phyloP scores from a whole-genome alignment of 2,329 filamentous ascomycete genomes.

The Epichloe uncinata region DNA sequence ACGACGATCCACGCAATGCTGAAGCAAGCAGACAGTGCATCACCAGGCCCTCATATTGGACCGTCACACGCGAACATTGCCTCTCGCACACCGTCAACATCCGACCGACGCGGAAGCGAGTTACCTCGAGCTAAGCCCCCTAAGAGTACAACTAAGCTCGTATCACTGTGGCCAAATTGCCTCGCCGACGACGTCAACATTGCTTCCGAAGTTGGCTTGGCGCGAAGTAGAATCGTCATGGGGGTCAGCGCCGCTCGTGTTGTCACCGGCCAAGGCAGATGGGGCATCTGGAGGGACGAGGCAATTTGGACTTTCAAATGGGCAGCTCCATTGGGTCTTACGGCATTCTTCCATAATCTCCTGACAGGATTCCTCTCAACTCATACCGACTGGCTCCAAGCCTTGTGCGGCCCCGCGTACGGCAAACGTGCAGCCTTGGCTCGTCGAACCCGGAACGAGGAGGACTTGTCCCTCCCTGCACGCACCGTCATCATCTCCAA shows the following conservation, averaged over 20 bases:
- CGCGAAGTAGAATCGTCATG: constrained; percentile 52
- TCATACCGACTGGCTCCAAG: constrained; percentile 66
- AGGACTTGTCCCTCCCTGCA: constrained; percentile 54
- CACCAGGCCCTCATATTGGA: constrained; percentile 36
- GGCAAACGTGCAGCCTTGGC: constrained; percentile 39
- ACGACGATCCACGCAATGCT: constrained; percentile 40
- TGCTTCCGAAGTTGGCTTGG: constrained; percentile 43
- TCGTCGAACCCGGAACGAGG: constrained; percentile 48
- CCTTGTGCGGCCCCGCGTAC: constrained; percentile 52
- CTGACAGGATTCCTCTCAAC: constrained; percentile 63
- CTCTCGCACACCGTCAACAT: constrained; percentile 30
- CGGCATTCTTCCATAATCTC: constrained; percentile 59
- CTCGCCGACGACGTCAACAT: constrained; percentile 46
- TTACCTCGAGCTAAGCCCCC: constrained; percentile 39
- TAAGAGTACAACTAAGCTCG: constrained; percentile 47
- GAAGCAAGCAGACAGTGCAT: constrained; percentile 41
- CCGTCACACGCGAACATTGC: constrained; percentile 24
- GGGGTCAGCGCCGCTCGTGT: constrained; percentile 58
- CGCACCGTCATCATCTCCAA: constrained; percentile 59
- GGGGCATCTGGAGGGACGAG: constrained; percentile 72
- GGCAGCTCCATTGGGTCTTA: constrained; percentile 50
- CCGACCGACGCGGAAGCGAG: constrained; percentile 36
- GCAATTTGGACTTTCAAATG: constrained; percentile 60
- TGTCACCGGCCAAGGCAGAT: constrained; percentile 62
- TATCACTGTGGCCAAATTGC: constrained; percentile 48